Evolutionary conservation across 768 basidiomycete species (phyloP).

Genomic region (Paxillus rubicundulus): DNA sequence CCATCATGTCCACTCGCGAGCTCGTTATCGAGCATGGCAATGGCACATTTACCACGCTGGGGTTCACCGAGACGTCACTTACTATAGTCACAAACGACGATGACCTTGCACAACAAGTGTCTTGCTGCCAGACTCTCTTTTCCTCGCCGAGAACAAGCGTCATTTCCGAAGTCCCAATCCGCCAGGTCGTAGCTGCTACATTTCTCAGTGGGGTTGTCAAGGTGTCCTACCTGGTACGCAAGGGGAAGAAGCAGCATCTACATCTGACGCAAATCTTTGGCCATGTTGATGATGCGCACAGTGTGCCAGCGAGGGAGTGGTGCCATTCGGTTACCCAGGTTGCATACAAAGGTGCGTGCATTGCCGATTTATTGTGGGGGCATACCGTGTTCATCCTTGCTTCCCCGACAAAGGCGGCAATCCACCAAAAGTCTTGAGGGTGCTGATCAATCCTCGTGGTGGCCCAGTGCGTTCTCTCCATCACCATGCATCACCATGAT

Average conservation of each 20-base stretch:
- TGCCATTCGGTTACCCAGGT: conserved; percentile 48
- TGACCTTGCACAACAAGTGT: conserved; percentile 5
- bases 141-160: background rate
- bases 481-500: background rate
- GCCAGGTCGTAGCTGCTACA: conserved; percentile 56
- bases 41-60: conserved; percentile 21
- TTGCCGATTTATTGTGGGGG: background rate
- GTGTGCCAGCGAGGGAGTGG: conserved; percentile 46
- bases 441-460: conserved; percentile 78
- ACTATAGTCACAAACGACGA: conserved; percentile 20
- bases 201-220: conserved; percentile 39
- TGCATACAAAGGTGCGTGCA: conserved; percentile 55
- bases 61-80: conserved; percentile 27
- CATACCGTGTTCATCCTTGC: conserved; percentile 2
- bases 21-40: conserved; percentile 17
- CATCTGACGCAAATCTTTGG: conserved; percentile 41
- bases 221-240: conserved; percentile 51
- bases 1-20: conserved; percentile 16
- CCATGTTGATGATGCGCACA: conserved; percentile 35
- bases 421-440: conserved; percentile 54
- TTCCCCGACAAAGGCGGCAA: conserved; percentile 41
- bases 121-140: conserved; percentile 10
- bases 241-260: conserved; percentile 41
- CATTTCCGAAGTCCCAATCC: conserved; percentile 35
- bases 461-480: conserved; percentile 57